Evolutionary conservation across 1,284 basidiomycete genomes (phyloP).

Genomic region (Macrocybe sp.): DNA sequence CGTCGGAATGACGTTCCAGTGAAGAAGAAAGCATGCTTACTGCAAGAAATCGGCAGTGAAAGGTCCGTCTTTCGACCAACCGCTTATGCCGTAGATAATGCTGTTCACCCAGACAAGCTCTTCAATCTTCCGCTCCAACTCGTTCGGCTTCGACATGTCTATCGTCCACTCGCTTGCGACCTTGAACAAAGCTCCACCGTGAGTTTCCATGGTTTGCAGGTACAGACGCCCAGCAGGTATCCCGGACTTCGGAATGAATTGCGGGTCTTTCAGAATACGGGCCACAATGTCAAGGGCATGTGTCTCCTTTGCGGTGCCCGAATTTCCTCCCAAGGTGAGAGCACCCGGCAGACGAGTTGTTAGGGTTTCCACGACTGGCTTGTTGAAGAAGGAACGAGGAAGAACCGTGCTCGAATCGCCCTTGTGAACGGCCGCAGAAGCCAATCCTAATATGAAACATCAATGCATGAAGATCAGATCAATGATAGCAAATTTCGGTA

Average conservation of each 20-base stretch:
- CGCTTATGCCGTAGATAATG: conserved; percentile 38
- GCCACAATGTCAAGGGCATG: conserved; percentile 43
- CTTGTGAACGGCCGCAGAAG: conserved; percentile 36
- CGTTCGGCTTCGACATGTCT: conserved; percentile 21
- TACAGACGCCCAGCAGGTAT: conserved; percentile 14
- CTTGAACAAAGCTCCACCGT: conserved; percentile 34
- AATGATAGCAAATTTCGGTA: conserved; percentile 16
- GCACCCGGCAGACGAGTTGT: conserved; percentile 4
- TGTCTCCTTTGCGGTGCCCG: conserved; percentile 12
- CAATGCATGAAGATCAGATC: no score
- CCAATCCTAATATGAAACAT: conserved; percentile 29
- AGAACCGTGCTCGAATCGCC: conserved; percentile 18
- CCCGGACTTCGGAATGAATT: conserved; percentile 23
- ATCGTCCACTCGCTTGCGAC: conserved; percentile 49
- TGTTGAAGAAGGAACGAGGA: conserved; percentile 17
- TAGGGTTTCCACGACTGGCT: conserved; percentile 3
- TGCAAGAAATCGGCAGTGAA: conserved; percentile 45
- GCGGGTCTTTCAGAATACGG: conserved; percentile 39
- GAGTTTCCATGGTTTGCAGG: conserved; percentile 24
- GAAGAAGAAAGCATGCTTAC: conserved; percentile 25
- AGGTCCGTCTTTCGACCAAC: conserved; percentile 28
- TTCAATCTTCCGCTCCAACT: conserved; percentile 39
- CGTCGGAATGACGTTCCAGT: conserved; percentile 3
- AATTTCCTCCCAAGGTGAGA: conserved; percentile 8
- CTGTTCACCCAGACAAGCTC: conserved; percentile 41